Evolutionary conservation across 805 yeast species (phyloP), one percentile per base, ranked within the genome.

Genomic region (Sungouiella thailandica): DNA sequence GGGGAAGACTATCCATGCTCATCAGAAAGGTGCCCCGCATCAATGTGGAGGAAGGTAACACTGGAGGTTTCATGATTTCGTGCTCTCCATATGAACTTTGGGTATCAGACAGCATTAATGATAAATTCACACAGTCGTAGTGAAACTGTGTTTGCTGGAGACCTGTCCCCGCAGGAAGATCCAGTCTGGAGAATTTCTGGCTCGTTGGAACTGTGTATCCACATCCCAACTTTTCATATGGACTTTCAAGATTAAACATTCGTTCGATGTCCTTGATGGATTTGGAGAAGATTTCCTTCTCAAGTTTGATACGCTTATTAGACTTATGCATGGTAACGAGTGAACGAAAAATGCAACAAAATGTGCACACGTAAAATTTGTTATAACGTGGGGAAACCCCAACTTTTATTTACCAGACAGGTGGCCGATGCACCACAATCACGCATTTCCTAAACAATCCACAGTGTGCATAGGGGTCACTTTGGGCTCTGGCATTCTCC

Each of bases 241-340:
- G 18, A 13, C 27, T 9, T 17, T 7, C 7, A 20, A 35, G 34
- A 15, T 34, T 34, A 32, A 43, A 43, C 47, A 43, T 43, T 16
- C 32, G 29, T 15, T 43, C 47, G 22, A 43, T 43, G 34, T 43
- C 47, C 32, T 39, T 31, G 37, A 43, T 41, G 16, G 43, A 36
- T 16, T 37, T 43, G 22, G 45, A 38, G 29, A 41, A 43, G 22
- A 41, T 41, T 32, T 43, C 47, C 17, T 32, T 31, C 23, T 43
- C 47, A 19, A 43, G 37, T 20, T 31, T 32, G 25, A 43, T 32
- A 4, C 47, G 34, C 25, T 43, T 43, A 30, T 31, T 43, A 10
- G 47, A 43, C 18, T 43, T 41, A 23, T n/a, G 17, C 46, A 41
- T 43, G 25, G 19, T 12, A 23, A 11, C n/a, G n/a, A n/a, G n/a